Evolutionary conservation across 768 basidiomycete genomes (phyloP), one percentile per base, ranked within the genome.

Genomic region (Rhizopogon salebrosus): DNA sequence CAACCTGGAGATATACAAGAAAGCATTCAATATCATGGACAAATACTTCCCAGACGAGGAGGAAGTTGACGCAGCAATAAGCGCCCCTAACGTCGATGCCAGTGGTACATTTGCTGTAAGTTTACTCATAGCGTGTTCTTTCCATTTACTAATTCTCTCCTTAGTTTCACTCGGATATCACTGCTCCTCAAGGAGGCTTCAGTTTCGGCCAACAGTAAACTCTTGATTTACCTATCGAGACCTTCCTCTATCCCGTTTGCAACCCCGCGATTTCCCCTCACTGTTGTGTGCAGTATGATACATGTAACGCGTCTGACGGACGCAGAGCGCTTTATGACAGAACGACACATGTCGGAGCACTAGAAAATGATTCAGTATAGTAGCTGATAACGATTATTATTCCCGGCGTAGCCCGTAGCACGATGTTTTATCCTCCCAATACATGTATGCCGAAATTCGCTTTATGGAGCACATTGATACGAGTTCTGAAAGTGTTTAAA

Each of bases 1-100:
- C 75, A 99, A 99, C 74, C 72, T 98, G 72, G 95, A 98, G 62
- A 98, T 99, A 63, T 99, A 99, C 76, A 98, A 98, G 83, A 98
- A 99, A 76, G 95, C 95, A 38, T 99, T 94, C 80, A 92, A 92
- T 71, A 97, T 92, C 64, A 92, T 92, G 89, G 89, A 92, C 75
- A 95, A 95, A 66, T 97, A 95, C 76, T 97, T 95, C 88, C 92
- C 94, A 31, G 93, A 95, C 57, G 95, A 98, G 64, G 95, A 98
- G 67, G 95, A 95, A 43, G 79, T 90, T 48, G 92, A 92, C 64
- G 84, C 90, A 49, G 87, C 82, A 20, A 86, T 92, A 62, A 80
- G 75, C 48, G 85, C 84, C n/a, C 82, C 91, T 16, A 81, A 78
- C 40, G 84, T 91, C 11, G 87, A 91, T 57, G 73, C 85, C 23